phyloP scores from a whole-genome alignment of 2,329 filamentous ascomycete genomes.

The Verruconis gallopava region DNA sequence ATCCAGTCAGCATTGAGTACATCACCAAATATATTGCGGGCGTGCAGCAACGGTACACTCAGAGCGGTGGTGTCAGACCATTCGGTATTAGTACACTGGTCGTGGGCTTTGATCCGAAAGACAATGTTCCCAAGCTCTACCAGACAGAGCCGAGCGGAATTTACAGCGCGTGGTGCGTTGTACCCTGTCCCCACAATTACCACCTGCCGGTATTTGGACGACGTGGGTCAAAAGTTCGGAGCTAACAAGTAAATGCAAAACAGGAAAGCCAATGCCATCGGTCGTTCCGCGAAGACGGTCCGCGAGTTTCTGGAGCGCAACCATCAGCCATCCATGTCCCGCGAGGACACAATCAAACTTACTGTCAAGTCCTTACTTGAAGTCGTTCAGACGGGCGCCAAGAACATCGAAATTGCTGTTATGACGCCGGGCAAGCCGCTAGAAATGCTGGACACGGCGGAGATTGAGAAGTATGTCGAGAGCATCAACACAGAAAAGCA shows the following conservation, averaged over 20 bases:
- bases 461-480: constrained; percentile 96
- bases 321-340: constrained; percentile 96
- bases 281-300: constrained; percentile 95
- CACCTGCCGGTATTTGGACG: too few species aligned
- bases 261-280: constrained; percentile 99
- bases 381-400: constrained; percentile 95
- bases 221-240: background rate
- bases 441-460: constrained; percentile 88
- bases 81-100: constrained; percentile 97
- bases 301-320: constrained; percentile 97
- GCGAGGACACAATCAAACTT: constrained; percentile 88
- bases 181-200: background rate
- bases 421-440: constrained; percentile 87
- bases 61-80: constrained; percentile 95
- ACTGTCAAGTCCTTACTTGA: constrained; percentile 97
- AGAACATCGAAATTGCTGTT: constrained; percentile 99
- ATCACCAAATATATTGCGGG: constrained; percentile 98
- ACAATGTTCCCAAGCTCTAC: constrained; percentile 78
- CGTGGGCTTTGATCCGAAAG: constrained; percentile 94
- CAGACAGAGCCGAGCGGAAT: constrained; percentile 99
- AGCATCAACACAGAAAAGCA: constrained; percentile 99
- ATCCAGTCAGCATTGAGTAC: constrained; percentile 96
- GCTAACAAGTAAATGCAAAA: constrained; percentile 2
- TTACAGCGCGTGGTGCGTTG: constrained; percentile 85
- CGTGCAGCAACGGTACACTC: constrained; percentile 97